Conservation (phyloP, 2,329 filamentous ascomycete genomes). For the Fusarium bulbicola region DNA sequence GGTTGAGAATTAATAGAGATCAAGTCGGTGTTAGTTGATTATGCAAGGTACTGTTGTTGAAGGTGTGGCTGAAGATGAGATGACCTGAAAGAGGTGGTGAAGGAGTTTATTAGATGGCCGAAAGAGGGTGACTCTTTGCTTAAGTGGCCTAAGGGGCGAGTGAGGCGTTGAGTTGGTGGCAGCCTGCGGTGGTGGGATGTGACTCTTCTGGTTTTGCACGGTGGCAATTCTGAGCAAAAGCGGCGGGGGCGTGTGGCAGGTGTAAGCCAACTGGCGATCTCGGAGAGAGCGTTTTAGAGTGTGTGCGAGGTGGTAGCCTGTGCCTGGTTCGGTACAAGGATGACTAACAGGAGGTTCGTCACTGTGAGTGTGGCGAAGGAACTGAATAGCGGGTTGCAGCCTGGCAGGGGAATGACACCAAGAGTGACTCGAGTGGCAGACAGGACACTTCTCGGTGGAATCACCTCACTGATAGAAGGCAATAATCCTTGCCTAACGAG, state of each 20-base stretch:
- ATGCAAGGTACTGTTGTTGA: constrained; percentile 45
- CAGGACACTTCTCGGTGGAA: constrained; percentile 33
- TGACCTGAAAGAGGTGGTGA: constrained; percentile 37
- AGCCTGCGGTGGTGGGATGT: constrained; percentile 45
- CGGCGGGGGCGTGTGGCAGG: constrained; percentile 43
- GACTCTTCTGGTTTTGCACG: constrained; percentile 49
- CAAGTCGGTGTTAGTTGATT: constrained; percentile 35
- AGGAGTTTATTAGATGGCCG: constrained; percentile 43
- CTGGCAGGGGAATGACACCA: constrained; percentile 31
- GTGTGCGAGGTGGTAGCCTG: constrained; percentile 43
- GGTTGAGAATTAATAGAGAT: constrained; percentile 23
- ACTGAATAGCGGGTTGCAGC: constrained; percentile 32
- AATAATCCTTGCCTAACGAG: constrained; percentile 14
- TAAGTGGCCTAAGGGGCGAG: constrained; percentile 48
- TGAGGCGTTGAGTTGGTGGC: constrained; percentile 40
- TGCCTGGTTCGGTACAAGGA: constrained; percentile 34
- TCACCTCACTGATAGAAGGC: constrained; percentile 38
- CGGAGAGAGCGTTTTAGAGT: constrained; percentile 49
- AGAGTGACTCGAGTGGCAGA: constrained; percentile 35
- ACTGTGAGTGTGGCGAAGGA: constrained; percentile 42
- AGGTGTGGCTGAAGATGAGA: constrained; percentile 38
- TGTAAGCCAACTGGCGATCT: constrained; percentile 50
- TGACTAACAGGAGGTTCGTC: constrained; percentile 39
- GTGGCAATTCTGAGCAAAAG: constrained; percentile 49
- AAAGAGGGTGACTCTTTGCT: constrained; percentile 48